Conservation (phyloP, 1,284 basidiomycete species). For the Pseudozyma thailandica region DNA sequence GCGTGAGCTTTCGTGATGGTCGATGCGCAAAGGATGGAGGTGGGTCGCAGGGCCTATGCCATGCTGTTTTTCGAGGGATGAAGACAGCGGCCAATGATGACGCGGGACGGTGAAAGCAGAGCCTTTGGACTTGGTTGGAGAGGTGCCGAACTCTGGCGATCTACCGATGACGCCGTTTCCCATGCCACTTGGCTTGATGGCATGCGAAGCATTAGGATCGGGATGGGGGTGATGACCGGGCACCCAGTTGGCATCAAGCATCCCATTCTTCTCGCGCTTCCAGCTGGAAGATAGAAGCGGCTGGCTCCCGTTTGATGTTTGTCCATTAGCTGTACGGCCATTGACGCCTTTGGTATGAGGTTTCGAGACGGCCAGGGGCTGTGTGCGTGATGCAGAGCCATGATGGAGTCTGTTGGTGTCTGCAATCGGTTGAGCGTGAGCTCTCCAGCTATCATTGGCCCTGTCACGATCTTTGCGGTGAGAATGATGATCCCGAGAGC, state of each 20-base stretch:
- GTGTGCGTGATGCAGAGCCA: slow-evolving; percentile 4
- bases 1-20: slow-evolving; percentile 22
- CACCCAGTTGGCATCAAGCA: slow-evolving; percentile 21
- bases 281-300: slow-evolving; percentile 40
- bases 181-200: slow-evolving; percentile 45
- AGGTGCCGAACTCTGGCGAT: slow-evolving; percentile 39
- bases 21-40: slow-evolving; percentile 38
- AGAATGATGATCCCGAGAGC: slow-evolving; percentile 6
- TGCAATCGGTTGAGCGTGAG: slow-evolving; percentile 31
- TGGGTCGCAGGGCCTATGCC: slow-evolving; percentile 26
- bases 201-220: slow-evolving; percentile 18
- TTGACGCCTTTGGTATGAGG: neutral
- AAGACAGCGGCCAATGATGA: slow-evolving; percentile 39
- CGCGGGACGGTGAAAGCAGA: slow-evolving; percentile 9
- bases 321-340: neutral
- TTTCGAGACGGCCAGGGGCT: slow-evolving; percentile 19
- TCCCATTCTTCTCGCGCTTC: slow-evolving; percentile 13
- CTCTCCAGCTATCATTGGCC: slow-evolving; percentile 33
- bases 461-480: slow-evolving; percentile 28
- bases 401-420: slow-evolving; percentile 3
- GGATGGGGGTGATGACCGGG: slow-evolving; percentile 35
- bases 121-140: slow-evolving; percentile 20
- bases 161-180: slow-evolving; percentile 44
- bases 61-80: slow-evolving; percentile 26
- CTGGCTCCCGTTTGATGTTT: neutral